Evolutionary conservation across 2,329 filamentous ascomycete species (phyloP).

Genomic region (Colletotrichum eremochloae): DNA sequence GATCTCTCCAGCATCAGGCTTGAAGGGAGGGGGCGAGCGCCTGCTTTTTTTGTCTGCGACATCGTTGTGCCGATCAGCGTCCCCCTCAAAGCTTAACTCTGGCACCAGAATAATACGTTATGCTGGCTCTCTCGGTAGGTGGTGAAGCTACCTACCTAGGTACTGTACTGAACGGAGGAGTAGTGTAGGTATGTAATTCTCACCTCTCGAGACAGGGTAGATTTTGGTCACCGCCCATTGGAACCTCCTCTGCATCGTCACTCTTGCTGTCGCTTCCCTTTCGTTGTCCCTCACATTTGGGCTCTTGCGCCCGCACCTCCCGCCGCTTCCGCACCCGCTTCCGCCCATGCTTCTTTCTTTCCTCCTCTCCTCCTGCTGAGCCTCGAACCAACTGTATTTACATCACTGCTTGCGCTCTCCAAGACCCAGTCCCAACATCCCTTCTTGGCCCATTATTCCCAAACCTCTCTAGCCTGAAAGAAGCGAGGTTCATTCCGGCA

Average conservation of each 20-base stretch:
- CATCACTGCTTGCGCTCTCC: not conserved
- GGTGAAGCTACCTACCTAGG: not conserved
- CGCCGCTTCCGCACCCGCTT: not conserved
- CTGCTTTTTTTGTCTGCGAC: conserved; percentile 34
- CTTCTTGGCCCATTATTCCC: conserved; percentile 1
- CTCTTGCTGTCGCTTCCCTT: not conserved
- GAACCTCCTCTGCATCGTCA: conserved; percentile 15
- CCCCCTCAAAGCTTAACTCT: conserved; percentile 41
- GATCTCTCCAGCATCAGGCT: conserved; percentile 11
- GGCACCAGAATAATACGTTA: not conserved
- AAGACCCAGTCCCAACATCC: not conserved
- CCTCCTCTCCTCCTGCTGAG: not conserved
- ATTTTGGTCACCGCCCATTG: conserved; percentile 10
- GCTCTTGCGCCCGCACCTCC: not conserved
- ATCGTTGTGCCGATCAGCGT: conserved; percentile 40
- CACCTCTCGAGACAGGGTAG: not conserved
- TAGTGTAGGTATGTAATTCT: not conserved
- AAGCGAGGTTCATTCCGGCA: not conserved
- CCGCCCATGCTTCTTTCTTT: not conserved
- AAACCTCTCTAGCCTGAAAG: conserved; percentile 5
- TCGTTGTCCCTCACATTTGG: not conserved
- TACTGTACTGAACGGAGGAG: too few relatives aligned
- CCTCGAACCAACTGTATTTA: not conserved
- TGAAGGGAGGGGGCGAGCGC: not conserved
- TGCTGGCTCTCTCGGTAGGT: not conserved